Percentiles rank a stretch among this genome's conserved stretches.
Conservation (phyloP, 139 green algal genomes). For the Chlorella sp. region DNA sequence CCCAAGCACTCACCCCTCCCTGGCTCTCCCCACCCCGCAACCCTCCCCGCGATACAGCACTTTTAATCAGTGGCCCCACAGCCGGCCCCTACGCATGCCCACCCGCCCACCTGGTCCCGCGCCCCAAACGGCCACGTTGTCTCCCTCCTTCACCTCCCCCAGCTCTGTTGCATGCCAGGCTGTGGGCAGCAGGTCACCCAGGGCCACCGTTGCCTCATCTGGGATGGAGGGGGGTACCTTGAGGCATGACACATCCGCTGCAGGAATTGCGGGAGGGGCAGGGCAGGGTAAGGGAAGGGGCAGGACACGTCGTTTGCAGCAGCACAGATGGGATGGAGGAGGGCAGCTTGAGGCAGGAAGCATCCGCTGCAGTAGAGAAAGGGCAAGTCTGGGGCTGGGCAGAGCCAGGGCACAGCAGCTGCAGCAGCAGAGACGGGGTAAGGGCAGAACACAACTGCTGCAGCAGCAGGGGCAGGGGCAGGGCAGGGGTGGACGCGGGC, state of each 20-base stretch:
- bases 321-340: too few species aligned
- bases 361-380: too few species aligned
- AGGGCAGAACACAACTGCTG: too few species aligned
- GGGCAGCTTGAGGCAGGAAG: too few species aligned
- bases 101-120: conserved; percentile 63
- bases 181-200: conserved; percentile 77
- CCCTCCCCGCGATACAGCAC: too few species aligned
- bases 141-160: conserved; percentile 61
- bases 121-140: conserved; percentile 79
- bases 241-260: conserved; percentile 67
- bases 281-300: background rate
- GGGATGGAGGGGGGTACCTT: conserved; percentile 57
- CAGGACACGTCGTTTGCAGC: too few species aligned
- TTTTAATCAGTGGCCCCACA: too few species aligned
- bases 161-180: conserved; percentile 74
- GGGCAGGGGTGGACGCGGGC: too few species aligned
- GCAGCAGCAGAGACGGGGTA: too few species aligned
- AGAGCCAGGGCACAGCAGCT: too few species aligned
- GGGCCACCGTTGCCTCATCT: conserved; percentile 58
- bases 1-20: background rate
- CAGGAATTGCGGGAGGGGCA: background rate
- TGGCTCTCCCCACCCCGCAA: background rate
- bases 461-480: too few species aligned
- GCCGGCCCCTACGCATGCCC: background rate
- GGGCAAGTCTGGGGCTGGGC: too few species aligned